Percentiles rank a stretch among this genome's conserved stretches.
Conservation (phyloP, 1,284 basidiomycete species). For the Clitocybe nebularis region DNA sequence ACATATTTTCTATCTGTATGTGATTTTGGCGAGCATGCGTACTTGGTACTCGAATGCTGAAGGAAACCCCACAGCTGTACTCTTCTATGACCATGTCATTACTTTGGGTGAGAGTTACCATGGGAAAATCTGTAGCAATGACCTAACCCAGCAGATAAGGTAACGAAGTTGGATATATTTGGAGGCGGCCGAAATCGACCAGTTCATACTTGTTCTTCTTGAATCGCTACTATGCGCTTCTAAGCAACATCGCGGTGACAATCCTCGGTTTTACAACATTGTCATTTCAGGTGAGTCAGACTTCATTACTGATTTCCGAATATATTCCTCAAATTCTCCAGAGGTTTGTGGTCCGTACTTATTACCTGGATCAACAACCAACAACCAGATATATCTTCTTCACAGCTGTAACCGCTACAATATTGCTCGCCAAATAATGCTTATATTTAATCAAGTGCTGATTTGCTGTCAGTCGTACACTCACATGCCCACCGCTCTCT, state of each 20-base stretch:
- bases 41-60: neutral
- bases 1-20: constrained; percentile 26
- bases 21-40: no score
- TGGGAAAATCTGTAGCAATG: neutral
- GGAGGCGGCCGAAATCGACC: constrained; percentile 29
- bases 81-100: neutral
- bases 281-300: constrained; percentile 16
- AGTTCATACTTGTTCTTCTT: constrained; percentile 37
- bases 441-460: constrained; percentile 34
- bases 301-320: neutral
- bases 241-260: constrained; percentile 28
- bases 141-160: constrained; percentile 13
- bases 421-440: constrained; percentile 30
- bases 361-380: neutral
- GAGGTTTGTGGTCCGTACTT: neutral
- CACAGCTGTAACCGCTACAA: constrained; percentile 17
- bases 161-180: constrained; percentile 34
- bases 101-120: neutral
- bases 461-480: constrained; percentile 31
- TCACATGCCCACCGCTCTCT: neutral
- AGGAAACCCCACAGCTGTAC: neutral
- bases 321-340: neutral
- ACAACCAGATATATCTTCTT: neutral
- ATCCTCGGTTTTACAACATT: constrained; percentile 25
- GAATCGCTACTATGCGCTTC: constrained; percentile 38